Conservation (phyloP, 768 basidiomycete species). For the Hygrophorus pudorinus region DNA sequence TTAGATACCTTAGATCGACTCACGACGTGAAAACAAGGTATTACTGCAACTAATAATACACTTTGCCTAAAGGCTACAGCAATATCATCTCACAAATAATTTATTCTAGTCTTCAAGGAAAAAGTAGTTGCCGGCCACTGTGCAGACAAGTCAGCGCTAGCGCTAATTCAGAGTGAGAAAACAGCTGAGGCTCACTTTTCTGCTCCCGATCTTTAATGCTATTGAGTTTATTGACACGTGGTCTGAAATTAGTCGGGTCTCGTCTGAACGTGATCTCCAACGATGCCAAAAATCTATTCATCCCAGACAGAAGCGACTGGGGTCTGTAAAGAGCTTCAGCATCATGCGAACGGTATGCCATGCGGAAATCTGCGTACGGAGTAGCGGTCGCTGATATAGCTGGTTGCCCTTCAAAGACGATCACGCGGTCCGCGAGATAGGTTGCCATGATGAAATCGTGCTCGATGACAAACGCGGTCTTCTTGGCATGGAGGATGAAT, state of each 20-base stretch:
- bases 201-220: slow-evolving; percentile 86
- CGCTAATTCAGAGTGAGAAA: slow-evolving; percentile 4
- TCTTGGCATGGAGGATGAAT: slow-evolving; percentile 93
- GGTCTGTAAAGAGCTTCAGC: no score
- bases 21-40: no score
- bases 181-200: slow-evolving; percentile 46
- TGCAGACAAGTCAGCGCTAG: slow-evolving; percentile 4
- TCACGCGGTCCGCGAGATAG: slow-evolving; percentile 95
- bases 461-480: slow-evolving; percentile 98
- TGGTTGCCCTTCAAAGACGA: slow-evolving; percentile 84
- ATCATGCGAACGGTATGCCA: no score
- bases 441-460: slow-evolving; percentile 99
- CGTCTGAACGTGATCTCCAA: slow-evolving; percentile 97
- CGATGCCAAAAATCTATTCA: slow-evolving; percentile 95
- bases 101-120: slow-evolving; percentile 74
- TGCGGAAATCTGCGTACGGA: slow-evolving; percentile 45
- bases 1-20: no score
- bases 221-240: slow-evolving; percentile 77
- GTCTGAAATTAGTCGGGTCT: slow-evolving; percentile 91
- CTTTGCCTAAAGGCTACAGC: no score
- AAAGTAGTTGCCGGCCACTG: slow-evolving; percentile 82
- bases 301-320: slow-evolving; percentile 88
- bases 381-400: slow-evolving; percentile 85
- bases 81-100: no score
- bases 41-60: no score